Evolutionary conservation across 148 eudicot species (phyloP).

Genomic region (Agrostemma githago): DNA sequence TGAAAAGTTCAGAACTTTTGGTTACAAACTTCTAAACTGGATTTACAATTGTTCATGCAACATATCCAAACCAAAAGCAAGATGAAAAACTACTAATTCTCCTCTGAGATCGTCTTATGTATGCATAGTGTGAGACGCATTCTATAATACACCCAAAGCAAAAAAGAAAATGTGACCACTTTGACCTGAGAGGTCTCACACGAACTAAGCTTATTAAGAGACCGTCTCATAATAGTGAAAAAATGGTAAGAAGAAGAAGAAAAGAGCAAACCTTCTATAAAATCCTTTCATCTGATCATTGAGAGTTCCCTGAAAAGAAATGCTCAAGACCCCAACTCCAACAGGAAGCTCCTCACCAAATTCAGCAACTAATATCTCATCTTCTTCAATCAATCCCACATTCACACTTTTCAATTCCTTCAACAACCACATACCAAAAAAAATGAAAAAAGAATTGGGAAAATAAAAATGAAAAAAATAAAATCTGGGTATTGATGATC

Average conservation of each 20-base stretch:
- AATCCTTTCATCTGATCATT: slow-evolving; percentile 98
- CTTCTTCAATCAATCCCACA: slow-evolving; percentile 53
- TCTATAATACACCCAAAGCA: too few species aligned
- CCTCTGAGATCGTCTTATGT: background rate
- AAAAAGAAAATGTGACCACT: too few species aligned
- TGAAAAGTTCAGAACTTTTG: too few species aligned
- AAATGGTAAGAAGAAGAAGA: too few species aligned
- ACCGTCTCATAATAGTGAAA: too few species aligned
- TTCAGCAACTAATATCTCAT: slow-evolving; percentile 76
- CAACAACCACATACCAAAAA: background rate
- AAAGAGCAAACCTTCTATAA: slow-evolving; percentile 63
- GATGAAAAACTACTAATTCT: background rate
- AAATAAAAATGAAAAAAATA: background rate
- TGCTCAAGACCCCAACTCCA: slow-evolving; percentile 58
- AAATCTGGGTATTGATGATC: slow-evolving; percentile 1
- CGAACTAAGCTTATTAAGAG: too few species aligned
- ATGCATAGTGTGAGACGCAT: too few species aligned
- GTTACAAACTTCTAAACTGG: too few species aligned
- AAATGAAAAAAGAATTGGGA: background rate
- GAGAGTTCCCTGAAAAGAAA: slow-evolving; percentile 67
- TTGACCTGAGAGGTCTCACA: too few species aligned
- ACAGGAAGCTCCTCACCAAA: slow-evolving; percentile 64
- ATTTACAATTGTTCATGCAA: too few species aligned
- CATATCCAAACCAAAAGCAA: too few species aligned
- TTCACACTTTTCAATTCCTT: slow-evolving; percentile 52